A percentile compares a stretch with the other conserved stretches of the same genome.
phyloP scores from a whole-genome alignment of 2,329 filamentous ascomycete species.

The Colletotrichum sublineola region DNA sequence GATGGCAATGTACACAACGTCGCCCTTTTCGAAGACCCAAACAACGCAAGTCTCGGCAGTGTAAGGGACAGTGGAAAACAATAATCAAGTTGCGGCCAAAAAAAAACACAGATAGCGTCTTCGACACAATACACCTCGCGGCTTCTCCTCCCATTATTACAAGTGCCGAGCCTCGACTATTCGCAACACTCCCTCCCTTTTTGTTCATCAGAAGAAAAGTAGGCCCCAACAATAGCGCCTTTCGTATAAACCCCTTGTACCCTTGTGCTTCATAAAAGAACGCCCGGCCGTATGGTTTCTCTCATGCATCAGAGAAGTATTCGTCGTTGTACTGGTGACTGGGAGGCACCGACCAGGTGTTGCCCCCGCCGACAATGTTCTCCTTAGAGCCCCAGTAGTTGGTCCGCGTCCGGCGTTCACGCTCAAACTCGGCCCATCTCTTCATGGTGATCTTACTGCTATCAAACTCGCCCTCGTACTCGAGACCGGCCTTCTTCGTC shows the following conservation, averaged over 20 bases:
- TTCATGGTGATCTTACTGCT: constrained; percentile 99
- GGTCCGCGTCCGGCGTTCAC: constrained; percentile 65
- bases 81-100: constrained; percentile 7
- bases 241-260: constrained; percentile 36
- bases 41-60: neutral
- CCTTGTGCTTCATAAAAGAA: constrained; percentile 37
- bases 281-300: constrained; percentile 31
- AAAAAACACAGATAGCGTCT: neutral
- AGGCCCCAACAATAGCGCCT: constrained; percentile 33
- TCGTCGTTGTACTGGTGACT: constrained; percentile 66
- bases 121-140: constrained; percentile 17
- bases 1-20: neutral
- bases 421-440: constrained; percentile 96
- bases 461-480: constrained; percentile 96
- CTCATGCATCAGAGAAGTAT: constrained; percentile 67
- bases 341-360: constrained; percentile 59
- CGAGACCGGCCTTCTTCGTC: constrained; percentile 86
- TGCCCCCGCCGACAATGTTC: constrained; percentile 59
- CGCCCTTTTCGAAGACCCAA: neutral
- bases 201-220: constrained; percentile 21
- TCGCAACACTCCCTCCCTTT: constrained; percentile 9
- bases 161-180: constrained; percentile 30
- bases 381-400: constrained; percentile 68
- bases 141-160: constrained; percentile 36
- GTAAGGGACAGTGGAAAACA: neutral